Percentiles rank a stretch among this genome's conserved stretches.
These are phyloP conservation scores for Aspergillus intermedius DNA, from an alignment of 2,329 filamentous ascomycete genomes.

Conservation along the genomic window DNA sequence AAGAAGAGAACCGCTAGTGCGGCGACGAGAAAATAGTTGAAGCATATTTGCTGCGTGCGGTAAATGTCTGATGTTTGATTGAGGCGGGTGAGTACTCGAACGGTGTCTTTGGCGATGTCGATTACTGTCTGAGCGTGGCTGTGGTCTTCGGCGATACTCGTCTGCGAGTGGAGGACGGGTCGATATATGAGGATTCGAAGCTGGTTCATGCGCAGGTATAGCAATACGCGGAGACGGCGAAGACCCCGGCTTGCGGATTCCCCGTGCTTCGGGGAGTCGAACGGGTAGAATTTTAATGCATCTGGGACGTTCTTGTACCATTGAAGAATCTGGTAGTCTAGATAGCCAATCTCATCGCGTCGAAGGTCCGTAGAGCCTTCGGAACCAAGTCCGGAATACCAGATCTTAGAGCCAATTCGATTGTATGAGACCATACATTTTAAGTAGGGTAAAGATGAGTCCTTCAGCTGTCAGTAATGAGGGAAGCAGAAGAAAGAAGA, in stretches of 20 bases:
- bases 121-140: constrained; percentile 64
- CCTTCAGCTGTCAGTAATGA: constrained; percentile 21
- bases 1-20: constrained; percentile 59
- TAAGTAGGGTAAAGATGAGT: constrained; percentile 58
- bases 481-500: background rate
- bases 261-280: constrained; percentile 42
- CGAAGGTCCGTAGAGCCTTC: constrained; percentile 61
- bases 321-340: constrained; percentile 76
- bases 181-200: constrained; percentile 85
- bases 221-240: constrained; percentile 70
- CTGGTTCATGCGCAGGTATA: constrained; percentile 82
- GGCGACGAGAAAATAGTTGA: constrained; percentile 62
- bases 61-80: constrained; percentile 60
- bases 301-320: constrained; percentile 75
- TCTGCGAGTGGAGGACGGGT: constrained; percentile 76
- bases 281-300: constrained; percentile 56
- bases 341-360: constrained; percentile 66
- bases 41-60: constrained; percentile 56
- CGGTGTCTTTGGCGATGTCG: constrained; percentile 59
- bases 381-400: constrained; percentile 68
- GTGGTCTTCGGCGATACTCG: constrained; percentile 71
- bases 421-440: constrained; percentile 81
- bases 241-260: constrained; percentile 57
- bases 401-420: constrained; percentile 76
- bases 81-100: constrained; percentile 54